Conservation (phyloP, 129 eudicot genomes). For the Oenanthe sinensis region DNA sequence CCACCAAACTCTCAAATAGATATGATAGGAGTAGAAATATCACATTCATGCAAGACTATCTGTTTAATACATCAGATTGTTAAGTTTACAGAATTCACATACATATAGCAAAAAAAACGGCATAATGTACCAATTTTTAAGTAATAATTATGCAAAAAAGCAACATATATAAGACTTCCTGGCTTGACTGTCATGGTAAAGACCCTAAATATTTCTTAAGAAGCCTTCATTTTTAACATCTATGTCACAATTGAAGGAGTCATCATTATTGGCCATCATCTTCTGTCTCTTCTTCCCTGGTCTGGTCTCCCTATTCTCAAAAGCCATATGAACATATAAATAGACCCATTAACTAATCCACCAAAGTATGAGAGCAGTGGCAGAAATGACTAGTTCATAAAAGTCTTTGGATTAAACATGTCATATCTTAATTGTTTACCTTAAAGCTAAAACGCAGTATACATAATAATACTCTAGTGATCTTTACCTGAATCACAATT, state of each 20-base stretch:
- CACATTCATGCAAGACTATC: background rate
- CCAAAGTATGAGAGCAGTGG: background rate
- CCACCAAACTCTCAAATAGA: background rate
- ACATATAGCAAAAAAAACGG: background rate
- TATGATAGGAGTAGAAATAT: background rate
- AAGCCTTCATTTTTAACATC: background rate
- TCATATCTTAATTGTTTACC: background rate
- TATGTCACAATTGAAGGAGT: background rate
- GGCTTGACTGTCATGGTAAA: background rate
- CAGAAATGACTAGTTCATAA: background rate
- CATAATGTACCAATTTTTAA: too few relatives aligned
- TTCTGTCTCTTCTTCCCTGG: background rate
- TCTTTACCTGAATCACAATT: conserved; percentile 90
- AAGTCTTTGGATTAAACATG: background rate
- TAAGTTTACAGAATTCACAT: background rate
- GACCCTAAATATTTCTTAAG: background rate
- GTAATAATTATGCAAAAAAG: background rate
- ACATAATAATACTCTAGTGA: background rate
- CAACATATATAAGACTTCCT: background rate
- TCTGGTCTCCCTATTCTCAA: too few relatives aligned
- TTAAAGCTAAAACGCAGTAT: background rate
- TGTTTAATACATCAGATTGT: background rate
- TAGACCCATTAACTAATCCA: background rate
- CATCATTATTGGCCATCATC: background rate
- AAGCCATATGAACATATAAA: background rate